These are phyloP conservation scores for Dioszegia hungarica DNA, from an alignment of 768 basidiomycete genomes.

Conservation along the genomic window DNA sequence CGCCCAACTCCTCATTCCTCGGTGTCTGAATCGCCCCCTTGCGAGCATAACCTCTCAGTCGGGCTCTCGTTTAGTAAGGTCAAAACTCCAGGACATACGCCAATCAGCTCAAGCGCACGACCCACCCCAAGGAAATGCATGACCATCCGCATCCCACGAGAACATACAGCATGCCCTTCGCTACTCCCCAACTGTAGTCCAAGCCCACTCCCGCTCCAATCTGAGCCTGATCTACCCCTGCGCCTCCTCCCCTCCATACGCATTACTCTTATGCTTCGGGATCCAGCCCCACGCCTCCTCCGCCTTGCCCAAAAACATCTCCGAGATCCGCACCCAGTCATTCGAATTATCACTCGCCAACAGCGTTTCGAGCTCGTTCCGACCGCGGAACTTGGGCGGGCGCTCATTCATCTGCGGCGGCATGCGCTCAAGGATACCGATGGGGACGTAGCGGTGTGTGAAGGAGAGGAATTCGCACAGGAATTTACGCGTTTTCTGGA, in stretches of 20 bases:
- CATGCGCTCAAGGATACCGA: slow-evolving; percentile 78
- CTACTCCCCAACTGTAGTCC: too few relatives aligned
- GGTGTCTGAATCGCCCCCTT: too few relatives aligned
- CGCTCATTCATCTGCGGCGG: slow-evolving; percentile 85
- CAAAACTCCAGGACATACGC: too few relatives aligned
- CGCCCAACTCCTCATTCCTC: too few relatives aligned
- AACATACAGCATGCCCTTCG: too few relatives aligned
- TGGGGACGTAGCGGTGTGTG: slow-evolving; percentile 91
- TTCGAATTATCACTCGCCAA: slow-evolving; percentile 30
- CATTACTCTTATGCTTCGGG: slow-evolving; percentile 92
- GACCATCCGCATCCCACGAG: too few relatives aligned
- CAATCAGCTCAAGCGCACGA: too few relatives aligned
- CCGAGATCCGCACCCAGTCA: slow-evolving; percentile 63
- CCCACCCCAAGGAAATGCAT: too few relatives aligned
- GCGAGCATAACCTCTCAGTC: too few relatives aligned
- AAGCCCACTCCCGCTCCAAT: too few relatives aligned
- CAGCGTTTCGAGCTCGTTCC: slow-evolving; percentile 62
- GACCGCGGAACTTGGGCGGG: slow-evolving; percentile 76
- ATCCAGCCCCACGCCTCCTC: slow-evolving; percentile 79
- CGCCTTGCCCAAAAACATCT: slow-evolving; percentile 87
- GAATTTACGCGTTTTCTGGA: slow-evolving; percentile 87
- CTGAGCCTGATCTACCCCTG: slow-evolving; percentile 33
- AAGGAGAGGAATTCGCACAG: slow-evolving; percentile 93
- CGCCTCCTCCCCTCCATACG: slow-evolving; percentile 48
- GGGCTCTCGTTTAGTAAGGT: too few relatives aligned